Base-by-base conservation (phyloP, 2,329 filamentous ascomycete genomes). In the Xylaria sp. region DNA sequence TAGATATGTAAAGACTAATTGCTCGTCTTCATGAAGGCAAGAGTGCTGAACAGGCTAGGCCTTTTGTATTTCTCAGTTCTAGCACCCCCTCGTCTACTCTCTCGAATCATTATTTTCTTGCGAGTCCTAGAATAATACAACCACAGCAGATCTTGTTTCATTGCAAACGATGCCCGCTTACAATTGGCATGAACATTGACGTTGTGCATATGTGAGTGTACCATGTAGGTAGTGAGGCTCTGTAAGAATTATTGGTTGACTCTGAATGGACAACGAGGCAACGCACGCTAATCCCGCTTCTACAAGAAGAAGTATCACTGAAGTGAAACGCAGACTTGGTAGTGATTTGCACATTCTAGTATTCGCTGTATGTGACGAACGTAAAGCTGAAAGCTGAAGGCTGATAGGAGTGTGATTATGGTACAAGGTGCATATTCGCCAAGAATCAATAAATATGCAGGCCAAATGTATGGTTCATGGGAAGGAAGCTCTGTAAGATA, bases 381-480 rank as follows among this genome's bases (percentile, higher is more conserved):
- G 31, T 33, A 9, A 13, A n/a, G 36, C 28, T n/a, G 9, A 25
- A 31, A 59, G 56, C 55, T 58, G 55, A 58, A 58, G 31, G 39
- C 56, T 33, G 23, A 23, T 5, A 15, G 28, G 31, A 33, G 28
- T 33, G 28, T 13, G 25, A 33, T 15, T 18, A 15, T 7, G 15
- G 28, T 18, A 20, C 25, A 46, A 3, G 31, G 10, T 25, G 18
- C 41, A 46, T 46, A 31, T 31, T 31, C 10, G 56, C 56, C 56
- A 59, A 59, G 56, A 48, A 28, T 59, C 23, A 59, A 59, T 46
- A 46, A 48, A 46, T 59, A 59, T 59, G 39, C 39, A 46, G 33
- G 33, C 20, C 39, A 31, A 13, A 46, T 10, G 23, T 43, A 15
- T 10, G 12, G 4, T 18, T 10, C 6, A 36, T 10, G 23, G 5